These are phyloP conservation scores for Diplogelasinospora grovesii DNA, from an alignment of 495 filamentous ascomycete genomes.

Conservation along the genomic window DNA sequence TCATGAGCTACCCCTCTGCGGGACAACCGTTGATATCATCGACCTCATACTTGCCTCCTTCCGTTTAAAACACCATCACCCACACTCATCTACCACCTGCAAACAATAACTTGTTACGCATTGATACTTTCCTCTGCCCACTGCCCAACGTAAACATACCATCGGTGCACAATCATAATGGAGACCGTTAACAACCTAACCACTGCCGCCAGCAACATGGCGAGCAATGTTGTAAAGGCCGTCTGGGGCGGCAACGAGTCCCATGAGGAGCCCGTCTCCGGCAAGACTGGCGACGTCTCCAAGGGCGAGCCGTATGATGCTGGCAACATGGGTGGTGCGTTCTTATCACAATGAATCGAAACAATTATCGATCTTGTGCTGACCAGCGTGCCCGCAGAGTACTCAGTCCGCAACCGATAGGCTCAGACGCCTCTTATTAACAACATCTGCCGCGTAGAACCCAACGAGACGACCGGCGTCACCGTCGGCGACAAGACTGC, in stretches of 20 bases:
- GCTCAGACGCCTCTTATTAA: no score
- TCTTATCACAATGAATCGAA: no score
- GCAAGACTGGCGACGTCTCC: conserved; percentile 43
- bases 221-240: conserved; percentile 36
- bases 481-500: not conserved
- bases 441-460: not conserved
- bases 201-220: no score
- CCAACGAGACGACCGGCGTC: not conserved
- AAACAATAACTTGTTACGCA: not conserved
- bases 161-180: conserved; percentile 35
- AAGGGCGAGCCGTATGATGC: conserved; percentile 54
- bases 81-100: no score
- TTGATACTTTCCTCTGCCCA: not conserved
- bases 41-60: no score
- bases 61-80: no score
- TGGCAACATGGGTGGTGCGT: conserved; percentile 44
- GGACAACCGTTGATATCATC: no score
- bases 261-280: conserved; percentile 47
- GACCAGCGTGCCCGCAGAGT: no score
- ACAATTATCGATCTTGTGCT: no score
- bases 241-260: conserved; percentile 43
- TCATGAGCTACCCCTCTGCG: no score
- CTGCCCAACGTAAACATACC: not conserved
- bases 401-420: no score
- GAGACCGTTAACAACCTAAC: conserved; percentile 52